A percentile compares a stretch with the other conserved stretches of the same genome.
Evolutionary conservation across 306 rosid genomes (phyloP).

Genomic region (Cercis canadensis): DNA sequence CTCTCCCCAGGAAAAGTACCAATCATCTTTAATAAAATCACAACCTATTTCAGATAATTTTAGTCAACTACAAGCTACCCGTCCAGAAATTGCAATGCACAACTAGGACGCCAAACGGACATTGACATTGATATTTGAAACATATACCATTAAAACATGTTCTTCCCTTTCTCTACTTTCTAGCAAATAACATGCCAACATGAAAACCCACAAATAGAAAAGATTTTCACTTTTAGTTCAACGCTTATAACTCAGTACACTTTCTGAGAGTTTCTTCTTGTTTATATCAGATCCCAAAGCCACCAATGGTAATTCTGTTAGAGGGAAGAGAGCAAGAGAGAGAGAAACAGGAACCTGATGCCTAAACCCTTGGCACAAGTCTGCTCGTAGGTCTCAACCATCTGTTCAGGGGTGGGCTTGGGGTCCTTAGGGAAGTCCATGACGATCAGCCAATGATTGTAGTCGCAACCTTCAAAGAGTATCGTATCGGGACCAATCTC

Average conservation of each 20-base stretch:
- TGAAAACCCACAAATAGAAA: neutral
- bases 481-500: conserved; percentile 73
- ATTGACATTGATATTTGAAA: no score
- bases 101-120: no score
- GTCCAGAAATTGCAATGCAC: no score
- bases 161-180: neutral
- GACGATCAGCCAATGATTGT: conserved; percentile 84
- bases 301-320: neutral
- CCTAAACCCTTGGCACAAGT: conserved; percentile 82
- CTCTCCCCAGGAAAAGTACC: neutral
- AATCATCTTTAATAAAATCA: no score
- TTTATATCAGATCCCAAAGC: neutral
- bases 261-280: neutral
- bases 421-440: conserved; percentile 65
- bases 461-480: conserved; percentile 90
- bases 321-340: neutral
- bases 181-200: neutral
- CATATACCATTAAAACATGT: no score
- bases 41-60: neutral
- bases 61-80: neutral
- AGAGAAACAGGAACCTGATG: conserved; percentile 66
- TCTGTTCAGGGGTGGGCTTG: conserved; percentile 59
- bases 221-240: neutral
- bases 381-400: conserved; percentile 67
- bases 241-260: neutral